Conservation (phyloP, 1,139 yeast species). For the Debaryomycetaceae sp. region DNA sequence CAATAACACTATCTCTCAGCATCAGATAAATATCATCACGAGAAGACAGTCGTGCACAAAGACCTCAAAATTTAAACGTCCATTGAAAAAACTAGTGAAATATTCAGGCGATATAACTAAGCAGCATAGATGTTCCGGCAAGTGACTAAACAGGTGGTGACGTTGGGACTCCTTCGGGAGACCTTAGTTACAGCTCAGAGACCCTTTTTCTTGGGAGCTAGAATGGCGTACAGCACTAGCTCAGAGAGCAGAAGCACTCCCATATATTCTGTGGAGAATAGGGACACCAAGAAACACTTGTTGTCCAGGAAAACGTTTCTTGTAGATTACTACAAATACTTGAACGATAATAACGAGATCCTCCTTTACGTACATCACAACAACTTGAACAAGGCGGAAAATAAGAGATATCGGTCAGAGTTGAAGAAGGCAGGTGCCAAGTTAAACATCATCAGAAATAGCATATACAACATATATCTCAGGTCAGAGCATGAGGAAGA, state of each 20-base stretch:
- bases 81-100: not conserved
- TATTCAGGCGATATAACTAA: not conserved
- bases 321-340: constrained; percentile 70
- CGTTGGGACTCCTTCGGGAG: not conserved
- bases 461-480: constrained; percentile 70
- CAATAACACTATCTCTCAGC: too few relatives aligned
- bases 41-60: not conserved
- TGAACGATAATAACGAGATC: constrained; percentile 66
- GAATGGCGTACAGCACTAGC: constrained; percentile 4
- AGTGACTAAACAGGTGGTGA: not conserved
- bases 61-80: not conserved
- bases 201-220: constrained; percentile 1
- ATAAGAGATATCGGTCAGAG: constrained; percentile 57
- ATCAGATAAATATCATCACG: not conserved
- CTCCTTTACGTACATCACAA: constrained; percentile 81
- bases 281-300: constrained; percentile 50
- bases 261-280: constrained; percentile 9
- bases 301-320: constrained; percentile 78
- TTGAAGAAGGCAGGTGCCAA: constrained; percentile 63
- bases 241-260: constrained; percentile 3
- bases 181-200: not conserved
- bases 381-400: constrained; percentile 69
- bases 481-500: constrained; percentile 66
- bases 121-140: not conserved
- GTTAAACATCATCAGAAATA: constrained; percentile 63